Percentiles rank a stretch among this genome's conserved stretches.
Conservation (phyloP, 192 early-diverging fungal genomes). For the Podila horticola region DNA sequence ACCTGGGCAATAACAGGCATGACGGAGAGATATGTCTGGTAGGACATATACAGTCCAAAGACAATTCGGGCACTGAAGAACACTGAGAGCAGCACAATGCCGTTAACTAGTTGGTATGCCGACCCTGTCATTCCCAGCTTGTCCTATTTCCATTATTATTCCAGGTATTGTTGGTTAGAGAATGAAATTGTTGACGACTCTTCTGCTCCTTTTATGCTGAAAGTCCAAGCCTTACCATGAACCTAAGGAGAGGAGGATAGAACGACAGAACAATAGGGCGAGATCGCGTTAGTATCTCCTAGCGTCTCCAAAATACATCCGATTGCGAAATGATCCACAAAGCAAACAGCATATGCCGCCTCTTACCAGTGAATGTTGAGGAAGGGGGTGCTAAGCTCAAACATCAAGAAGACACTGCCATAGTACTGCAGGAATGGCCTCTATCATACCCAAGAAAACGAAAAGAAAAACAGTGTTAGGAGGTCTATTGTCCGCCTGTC, state of each 20-base stretch:
- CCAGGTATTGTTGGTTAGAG: too few relatives aligned
- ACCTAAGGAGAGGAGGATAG: constrained; percentile 10
- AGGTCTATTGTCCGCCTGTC: neutral
- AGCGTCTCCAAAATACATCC: neutral
- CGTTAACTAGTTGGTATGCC: constrained; percentile 84
- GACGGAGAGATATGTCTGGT: constrained; percentile 58
- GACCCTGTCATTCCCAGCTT: constrained; percentile 87
- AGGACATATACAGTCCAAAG: constrained; percentile 82
- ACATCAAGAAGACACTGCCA: constrained; percentile 89
- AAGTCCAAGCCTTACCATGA: constrained; percentile 41
- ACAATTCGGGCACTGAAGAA: constrained; percentile 84
- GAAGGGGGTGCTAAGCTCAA: constrained; percentile 91
- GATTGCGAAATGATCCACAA: neutral
- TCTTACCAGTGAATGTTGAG: constrained; percentile 92
- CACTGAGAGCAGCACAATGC: constrained; percentile 73
- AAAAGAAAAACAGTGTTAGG: neutral
- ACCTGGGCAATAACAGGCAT: constrained; percentile 38
- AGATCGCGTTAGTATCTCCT: neutral
- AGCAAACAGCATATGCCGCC: constrained; percentile 11
- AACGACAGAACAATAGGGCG: neutral
- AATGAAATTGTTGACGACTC: too few relatives aligned
- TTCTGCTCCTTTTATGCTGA: neutral
- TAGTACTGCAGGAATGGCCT: constrained; percentile 89
- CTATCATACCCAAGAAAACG: constrained; percentile 44
- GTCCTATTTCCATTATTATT: constrained; percentile 59